Conservation (phyloP, 345 rosid species). For the Aquilaria malaccensis region DNA sequence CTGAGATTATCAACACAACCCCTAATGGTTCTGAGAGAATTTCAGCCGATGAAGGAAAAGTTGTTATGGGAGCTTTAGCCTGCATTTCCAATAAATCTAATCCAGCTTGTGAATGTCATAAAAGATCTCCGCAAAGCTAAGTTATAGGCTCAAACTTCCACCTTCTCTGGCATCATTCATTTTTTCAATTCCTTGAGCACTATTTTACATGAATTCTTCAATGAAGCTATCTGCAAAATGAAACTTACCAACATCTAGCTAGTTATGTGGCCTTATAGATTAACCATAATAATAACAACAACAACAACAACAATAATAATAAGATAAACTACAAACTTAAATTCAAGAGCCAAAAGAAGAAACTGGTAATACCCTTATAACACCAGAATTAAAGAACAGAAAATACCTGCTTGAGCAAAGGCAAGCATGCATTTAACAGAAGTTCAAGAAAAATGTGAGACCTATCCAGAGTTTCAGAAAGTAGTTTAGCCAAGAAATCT, state of each 20-base stretch:
- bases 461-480: no score
- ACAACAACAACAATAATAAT: no score
- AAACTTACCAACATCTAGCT: conserved; percentile 1
- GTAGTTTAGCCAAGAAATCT: no score
- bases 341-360: no score
- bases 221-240: conserved; percentile 47
- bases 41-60: conserved; percentile 89
- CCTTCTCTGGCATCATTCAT: conserved; percentile 85
- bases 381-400: no score
- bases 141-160: background rate
- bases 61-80: conserved; percentile 64
- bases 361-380: no score
- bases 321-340: no score
- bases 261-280: no score
- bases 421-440: no score
- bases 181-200: conserved; percentile 52
- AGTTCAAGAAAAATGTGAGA: no score
- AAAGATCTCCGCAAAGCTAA: background rate
- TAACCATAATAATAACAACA: no score
- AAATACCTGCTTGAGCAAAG: no score
- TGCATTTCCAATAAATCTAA: conserved; percentile 15
- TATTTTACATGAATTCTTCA: conserved; percentile 46
- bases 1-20: conserved; percentile 72
- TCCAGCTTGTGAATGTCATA: background rate
- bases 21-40: conserved; percentile 84